These are phyloP conservation scores for Sporothrix curviconia DNA, from an alignment of 2,329 filamentous ascomycete genomes.

Conservation along the genomic window DNA sequence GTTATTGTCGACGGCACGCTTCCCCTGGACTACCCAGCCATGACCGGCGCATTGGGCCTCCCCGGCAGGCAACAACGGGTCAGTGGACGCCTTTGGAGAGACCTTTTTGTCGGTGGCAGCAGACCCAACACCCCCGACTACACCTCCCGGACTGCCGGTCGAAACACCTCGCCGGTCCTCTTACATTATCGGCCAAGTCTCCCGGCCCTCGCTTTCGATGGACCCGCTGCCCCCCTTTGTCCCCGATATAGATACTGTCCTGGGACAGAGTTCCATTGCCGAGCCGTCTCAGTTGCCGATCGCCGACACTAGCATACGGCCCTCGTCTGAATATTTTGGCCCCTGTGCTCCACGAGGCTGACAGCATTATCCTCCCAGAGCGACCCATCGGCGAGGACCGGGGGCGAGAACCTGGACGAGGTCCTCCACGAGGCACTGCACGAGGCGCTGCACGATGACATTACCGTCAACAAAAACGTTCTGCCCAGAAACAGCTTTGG, in stretches of 20 bases:
- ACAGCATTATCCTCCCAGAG: constrained; percentile 25
- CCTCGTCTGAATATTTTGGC: constrained; percentile 13
- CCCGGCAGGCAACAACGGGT: constrained; percentile 37
- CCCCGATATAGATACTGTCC: constrained; percentile 39
- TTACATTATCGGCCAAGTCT: constrained; percentile 45
- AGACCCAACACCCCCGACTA: constrained; percentile 55
- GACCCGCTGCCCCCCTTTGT: constrained; percentile 42
- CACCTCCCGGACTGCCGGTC: constrained; percentile 43
- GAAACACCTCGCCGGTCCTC: constrained; percentile 50
- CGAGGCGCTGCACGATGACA: constrained; percentile 5
- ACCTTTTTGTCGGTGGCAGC: constrained; percentile 41
- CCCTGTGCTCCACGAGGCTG: constrained; percentile 17
- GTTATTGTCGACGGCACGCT: constrained; percentile 72
- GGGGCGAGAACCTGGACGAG: too few relatives aligned
- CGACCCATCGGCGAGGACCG: constrained; percentile 26
- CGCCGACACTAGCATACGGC: background rate
- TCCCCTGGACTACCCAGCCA: constrained; percentile 41
- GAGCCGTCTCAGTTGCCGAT: background rate
- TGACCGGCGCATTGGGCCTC: constrained; percentile 43
- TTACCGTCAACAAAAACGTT: background rate
- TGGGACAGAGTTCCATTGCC: constrained; percentile 22
- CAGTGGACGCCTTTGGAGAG: constrained; percentile 45
- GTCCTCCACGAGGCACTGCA: background rate
- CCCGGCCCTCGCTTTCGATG: constrained; percentile 30
- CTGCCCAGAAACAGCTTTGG: constrained; percentile 2